Evolutionary conservation across 2,329 filamentous ascomycete genomes (phyloP).

Genomic region (Aulographum hederae): DNA sequence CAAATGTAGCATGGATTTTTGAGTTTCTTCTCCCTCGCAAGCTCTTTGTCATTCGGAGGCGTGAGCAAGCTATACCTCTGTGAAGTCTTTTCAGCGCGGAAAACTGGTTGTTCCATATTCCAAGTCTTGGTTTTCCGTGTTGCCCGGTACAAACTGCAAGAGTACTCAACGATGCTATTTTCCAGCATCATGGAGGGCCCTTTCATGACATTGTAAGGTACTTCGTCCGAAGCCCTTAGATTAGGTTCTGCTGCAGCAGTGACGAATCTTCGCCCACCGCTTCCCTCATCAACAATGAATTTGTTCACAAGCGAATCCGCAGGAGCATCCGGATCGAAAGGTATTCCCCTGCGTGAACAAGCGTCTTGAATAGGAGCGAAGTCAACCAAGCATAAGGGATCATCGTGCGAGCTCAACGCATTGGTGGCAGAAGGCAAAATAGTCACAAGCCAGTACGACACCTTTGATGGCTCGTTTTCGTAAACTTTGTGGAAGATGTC

Average conservation of each 20-base stretch:
- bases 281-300: slow-evolving; percentile 37
- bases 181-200: slow-evolving; percentile 3
- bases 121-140: slow-evolving; percentile 31
- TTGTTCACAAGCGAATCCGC: slow-evolving; percentile 24
- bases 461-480: slow-evolving; percentile 38
- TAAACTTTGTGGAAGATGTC: slow-evolving; percentile 86
- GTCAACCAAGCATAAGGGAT: no score
- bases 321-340: slow-evolving; percentile 25
- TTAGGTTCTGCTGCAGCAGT: no score
- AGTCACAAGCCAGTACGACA: slow-evolving; percentile 77
- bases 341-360: no score
- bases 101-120: slow-evolving; percentile 58
- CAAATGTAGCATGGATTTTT: slow-evolving; percentile 47
- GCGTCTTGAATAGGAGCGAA: no score
- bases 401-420: no score
- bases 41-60: slow-evolving; percentile 29
- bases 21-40: slow-evolving; percentile 29
- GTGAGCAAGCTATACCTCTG: slow-evolving; percentile 74
- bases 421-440: slow-evolving; percentile 10
- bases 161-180: slow-evolving; percentile 64
- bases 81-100: slow-evolving; percentile 55
- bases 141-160: slow-evolving; percentile 54
- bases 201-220: no score
- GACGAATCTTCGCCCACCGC: slow-evolving; percentile 41
- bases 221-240: no score